These are phyloP conservation scores for Cyberlindnera mississippiensis DNA, from an alignment of 805 yeast species.

Conservation along the genomic window DNA sequence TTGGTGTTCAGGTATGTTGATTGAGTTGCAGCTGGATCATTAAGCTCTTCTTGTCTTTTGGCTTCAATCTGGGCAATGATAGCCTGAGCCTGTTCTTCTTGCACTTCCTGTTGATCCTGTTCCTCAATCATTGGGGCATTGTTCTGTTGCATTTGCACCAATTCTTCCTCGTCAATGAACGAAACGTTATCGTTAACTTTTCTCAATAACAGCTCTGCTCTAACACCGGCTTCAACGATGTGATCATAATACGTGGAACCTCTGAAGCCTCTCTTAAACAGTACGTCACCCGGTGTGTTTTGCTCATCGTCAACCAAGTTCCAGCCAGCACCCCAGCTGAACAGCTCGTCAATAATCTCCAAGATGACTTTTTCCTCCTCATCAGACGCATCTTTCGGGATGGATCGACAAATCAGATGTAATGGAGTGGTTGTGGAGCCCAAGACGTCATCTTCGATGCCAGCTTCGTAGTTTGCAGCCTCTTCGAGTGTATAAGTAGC, in stretches of 20 bases:
- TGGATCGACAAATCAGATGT: slow-evolving; percentile 58
- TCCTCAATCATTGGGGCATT: slow-evolving; percentile 19
- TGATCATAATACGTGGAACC: slow-evolving; percentile 41
- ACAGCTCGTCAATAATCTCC: slow-evolving; percentile 58
- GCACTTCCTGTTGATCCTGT: slow-evolving; percentile 17
- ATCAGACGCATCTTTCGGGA: slow-evolving; percentile 37
- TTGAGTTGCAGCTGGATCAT: slow-evolving; percentile 64
- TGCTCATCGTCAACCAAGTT: slow-evolving; percentile 65
- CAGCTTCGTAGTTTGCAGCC: slow-evolving; percentile 53
- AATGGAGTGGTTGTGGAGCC: slow-evolving; percentile 71
- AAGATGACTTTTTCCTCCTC: slow-evolving; percentile 44
- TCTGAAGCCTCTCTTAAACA: slow-evolving; percentile 47
- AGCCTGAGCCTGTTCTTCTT: slow-evolving; percentile 1
- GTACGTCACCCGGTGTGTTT: slow-evolving; percentile 83
- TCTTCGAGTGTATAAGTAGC: slow-evolving; percentile 82
- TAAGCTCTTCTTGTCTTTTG: slow-evolving; percentile 26
- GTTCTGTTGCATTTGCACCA: slow-evolving; percentile 19
- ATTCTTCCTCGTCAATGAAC: slow-evolving; percentile 39
- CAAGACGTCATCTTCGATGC: slow-evolving; percentile 33
- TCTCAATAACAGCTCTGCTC: slow-evolving; percentile 80
- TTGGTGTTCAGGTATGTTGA: slow-evolving; percentile 59
- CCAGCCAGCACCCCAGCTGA: slow-evolving; percentile 93
- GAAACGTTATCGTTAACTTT: slow-evolving; percentile 62
- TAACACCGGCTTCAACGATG: slow-evolving; percentile 79
- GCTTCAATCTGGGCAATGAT: slow-evolving; percentile 18